Percentiles rank a stretch among this genome's conserved stretches.
Evolutionary conservation across 2,329 filamentous ascomycete species (phyloP).

Genomic region (Cercospora brassicicola): DNA sequence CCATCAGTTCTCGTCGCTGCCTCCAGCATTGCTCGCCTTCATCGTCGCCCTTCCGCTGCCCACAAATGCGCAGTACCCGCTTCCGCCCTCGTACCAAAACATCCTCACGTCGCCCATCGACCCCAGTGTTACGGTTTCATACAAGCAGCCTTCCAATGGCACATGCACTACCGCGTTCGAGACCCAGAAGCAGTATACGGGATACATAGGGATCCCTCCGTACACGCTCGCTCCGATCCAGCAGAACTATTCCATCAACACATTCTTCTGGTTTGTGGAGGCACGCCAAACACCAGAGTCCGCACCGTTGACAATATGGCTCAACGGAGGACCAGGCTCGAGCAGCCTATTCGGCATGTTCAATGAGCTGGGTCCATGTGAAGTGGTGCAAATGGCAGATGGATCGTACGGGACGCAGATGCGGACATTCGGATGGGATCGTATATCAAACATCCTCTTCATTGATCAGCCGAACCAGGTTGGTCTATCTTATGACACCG

Average conservation of each 20-base stretch:
- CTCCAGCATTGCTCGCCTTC: slow-evolving; percentile 32
- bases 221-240: slow-evolving; percentile 48
- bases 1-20: slow-evolving; percentile 26
- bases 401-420: slow-evolving; percentile 45
- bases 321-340: slow-evolving; percentile 67
- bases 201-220: slow-evolving; percentile 63
- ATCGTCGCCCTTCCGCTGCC: slow-evolving; percentile 24
- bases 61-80: slow-evolving; percentile 43
- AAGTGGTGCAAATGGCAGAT: slow-evolving; percentile 46
- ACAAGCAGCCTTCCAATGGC: slow-evolving; percentile 61
- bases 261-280: slow-evolving; percentile 66
- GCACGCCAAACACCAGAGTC: slow-evolving; percentile 50
- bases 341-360: slow-evolving; percentile 67
- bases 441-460: slow-evolving; percentile 59
- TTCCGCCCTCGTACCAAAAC: slow-evolving; percentile 47
- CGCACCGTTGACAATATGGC: slow-evolving; percentile 61
- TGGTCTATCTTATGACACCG: slow-evolving; percentile 66
- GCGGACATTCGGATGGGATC: slow-evolving; percentile 67
- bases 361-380: slow-evolving; percentile 55
- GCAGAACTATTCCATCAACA: slow-evolving; percentile 61
- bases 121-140: slow-evolving; percentile 64
- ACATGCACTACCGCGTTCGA: slow-evolving; percentile 66
- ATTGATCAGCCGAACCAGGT: slow-evolving; percentile 68
- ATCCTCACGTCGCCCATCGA: slow-evolving; percentile 64
- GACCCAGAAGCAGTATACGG: slow-evolving; percentile 67